A percentile compares a stretch with the other conserved stretches of the same genome.
Conservation (phyloP, 257 asterid genomes). For the Gentiana straminea region DNA sequence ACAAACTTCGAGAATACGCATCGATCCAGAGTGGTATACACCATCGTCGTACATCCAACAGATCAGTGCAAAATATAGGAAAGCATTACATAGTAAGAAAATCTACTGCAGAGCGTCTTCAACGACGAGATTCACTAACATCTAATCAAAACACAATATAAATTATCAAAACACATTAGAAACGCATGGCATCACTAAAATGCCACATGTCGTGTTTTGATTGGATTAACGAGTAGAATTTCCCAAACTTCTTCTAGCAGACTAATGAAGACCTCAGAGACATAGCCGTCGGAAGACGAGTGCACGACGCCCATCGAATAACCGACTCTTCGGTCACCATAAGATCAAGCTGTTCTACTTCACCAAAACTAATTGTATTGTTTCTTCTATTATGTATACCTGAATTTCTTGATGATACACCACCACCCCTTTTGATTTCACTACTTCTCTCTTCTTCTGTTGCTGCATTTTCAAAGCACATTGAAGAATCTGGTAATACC, state of each 20-base stretch:
- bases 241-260: conserved; percentile 23
- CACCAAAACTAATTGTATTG: conserved; percentile 59
- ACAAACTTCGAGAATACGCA: not conserved
- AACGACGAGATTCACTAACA: too few relatives aligned
- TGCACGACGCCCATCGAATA: conserved; percentile 79
- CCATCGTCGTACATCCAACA: too few relatives aligned
- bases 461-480: conserved; percentile 16
- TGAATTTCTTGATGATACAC: conserved; percentile 16
- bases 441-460: conserved; percentile 13
- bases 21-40: not conserved
- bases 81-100: too few relatives aligned
- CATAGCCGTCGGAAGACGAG: conserved; percentile 49
- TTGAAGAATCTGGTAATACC: conserved; percentile 14
- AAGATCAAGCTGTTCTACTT: conserved; percentile 44
- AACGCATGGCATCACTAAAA: not conserved
- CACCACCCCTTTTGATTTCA: conserved; percentile 20
- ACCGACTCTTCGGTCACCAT: conserved; percentile 62
- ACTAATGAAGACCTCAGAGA: conserved; percentile 71
- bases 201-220: not conserved
- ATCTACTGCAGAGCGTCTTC: too few relatives aligned
- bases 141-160: too few relatives aligned
- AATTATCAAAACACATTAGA: too few relatives aligned
- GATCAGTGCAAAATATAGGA: too few relatives aligned
- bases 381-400: conserved; percentile 57
- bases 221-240: conserved; percentile 3